Evolutionary conservation across 1,284 basidiomycete species (phyloP).

Genomic region (Dichomitus squalens): DNA sequence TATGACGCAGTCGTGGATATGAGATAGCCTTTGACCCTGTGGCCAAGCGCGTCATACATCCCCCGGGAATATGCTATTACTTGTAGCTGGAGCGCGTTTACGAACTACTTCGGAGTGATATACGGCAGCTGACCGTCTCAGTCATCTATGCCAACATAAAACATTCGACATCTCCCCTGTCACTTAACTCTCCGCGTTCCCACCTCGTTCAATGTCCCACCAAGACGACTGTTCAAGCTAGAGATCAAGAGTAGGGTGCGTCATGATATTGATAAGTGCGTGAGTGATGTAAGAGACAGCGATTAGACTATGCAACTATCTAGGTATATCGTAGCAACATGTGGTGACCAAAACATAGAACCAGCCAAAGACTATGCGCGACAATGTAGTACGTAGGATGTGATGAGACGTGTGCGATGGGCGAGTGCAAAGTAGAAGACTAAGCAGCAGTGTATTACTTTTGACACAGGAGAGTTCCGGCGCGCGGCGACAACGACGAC

Average conservation of each 20-base stretch:
- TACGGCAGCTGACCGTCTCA: no score
- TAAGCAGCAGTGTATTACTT: conserved; percentile 3
- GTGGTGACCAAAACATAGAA: not conserved
- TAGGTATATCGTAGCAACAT: conserved; percentile 13
- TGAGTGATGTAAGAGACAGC: not conserved
- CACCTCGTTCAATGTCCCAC: no score
- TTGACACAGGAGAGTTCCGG: not conserved
- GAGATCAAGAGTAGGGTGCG: not conserved
- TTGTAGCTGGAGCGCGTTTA: no score
- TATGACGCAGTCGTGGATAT: no score
- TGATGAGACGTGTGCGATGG: not conserved
- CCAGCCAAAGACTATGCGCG: not conserved
- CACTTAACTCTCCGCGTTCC: not conserved
- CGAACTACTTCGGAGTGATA: no score
- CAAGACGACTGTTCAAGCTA: not conserved
- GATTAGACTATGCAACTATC: not conserved
- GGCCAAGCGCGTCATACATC: no score
- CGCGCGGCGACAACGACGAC: not conserved
- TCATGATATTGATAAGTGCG: not conserved
- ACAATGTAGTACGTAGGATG: not conserved
- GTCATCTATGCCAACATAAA: no score
- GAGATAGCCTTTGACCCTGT: no score
- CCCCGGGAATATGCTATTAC: no score
- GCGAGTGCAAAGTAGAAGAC: not conserved
- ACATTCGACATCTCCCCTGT: no score